Evolutionary conservation across 208 protist genomes (phyloP), one percentile per base, ranked within the genome.

Genomic region (Phytomonas sp.): DNA sequence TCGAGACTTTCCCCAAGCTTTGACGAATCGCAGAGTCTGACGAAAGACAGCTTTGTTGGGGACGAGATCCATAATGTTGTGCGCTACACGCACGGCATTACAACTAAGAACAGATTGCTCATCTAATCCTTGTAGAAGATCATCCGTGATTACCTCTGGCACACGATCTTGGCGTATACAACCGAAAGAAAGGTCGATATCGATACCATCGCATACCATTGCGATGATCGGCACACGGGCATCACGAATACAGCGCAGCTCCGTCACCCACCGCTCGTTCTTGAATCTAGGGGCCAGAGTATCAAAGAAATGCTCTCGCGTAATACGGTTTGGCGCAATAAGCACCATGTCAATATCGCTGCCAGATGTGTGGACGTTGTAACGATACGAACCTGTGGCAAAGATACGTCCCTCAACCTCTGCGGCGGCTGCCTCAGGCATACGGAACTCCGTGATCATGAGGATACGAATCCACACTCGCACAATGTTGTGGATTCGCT

Each of bases 321-420:
- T 95, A 61, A 99, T 89, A 45, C 94, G 86, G 40, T 83, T 87
- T 0, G 98, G 98, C 0, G 84, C 92, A 63, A 99, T 94, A 37
- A 97, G 82, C 29, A 97, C 87, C 79, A 98, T 98, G 80, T 99
- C 98, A 69, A 99, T 98, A 96, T 99, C 98, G 34, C 89, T 97
- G 23, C 94, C 96, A 0, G 86, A 86, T 11, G 87, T 94, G 83
- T 99, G 95, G 10, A 99, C 97, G 70, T 98, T 98, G 63, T 99
- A 97, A n/a, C 98, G 91, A 81, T 99, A 99, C 5, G 97, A 99
- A 16, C 98, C 98, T 37, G 97, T 99, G 16, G 98, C 98, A 69
- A 98, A 99, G 73, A 99, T 97, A 37, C 95, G 91, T 30, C 91
- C 95, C 61, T 95, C 93, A 19, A 96, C 84, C 71, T 96, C 82